A percentile compares a stretch with the other conserved stretches of the same genome.
Conservation (phyloP, 192 early-diverging fungal genomes). For the Gryganskiella cystojenkinii region DNA sequence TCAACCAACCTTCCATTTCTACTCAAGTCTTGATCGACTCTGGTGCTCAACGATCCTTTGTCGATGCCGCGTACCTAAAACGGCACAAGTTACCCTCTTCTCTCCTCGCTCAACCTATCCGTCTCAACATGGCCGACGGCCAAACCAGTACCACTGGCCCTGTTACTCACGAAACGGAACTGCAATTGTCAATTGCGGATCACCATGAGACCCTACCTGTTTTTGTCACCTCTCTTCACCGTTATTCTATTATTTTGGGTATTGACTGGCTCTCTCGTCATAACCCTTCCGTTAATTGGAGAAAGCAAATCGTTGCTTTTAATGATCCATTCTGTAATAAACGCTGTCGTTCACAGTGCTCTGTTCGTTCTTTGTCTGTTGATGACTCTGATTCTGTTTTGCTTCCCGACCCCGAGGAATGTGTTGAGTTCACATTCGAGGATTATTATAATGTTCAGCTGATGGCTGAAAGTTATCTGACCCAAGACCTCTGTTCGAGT, state of each 20-base stretch:
- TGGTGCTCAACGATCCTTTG: conserved; percentile 1
- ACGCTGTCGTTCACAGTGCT: too few relatives aligned
- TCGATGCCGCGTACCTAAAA: background rate
- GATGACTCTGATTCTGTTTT: too few relatives aligned
- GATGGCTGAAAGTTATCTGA: too few relatives aligned
- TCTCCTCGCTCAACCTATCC: conserved; percentile 3
- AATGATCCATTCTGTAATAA: conserved; percentile 21
- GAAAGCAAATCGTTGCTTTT: background rate
- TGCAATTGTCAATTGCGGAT: background rate
- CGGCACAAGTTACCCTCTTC: background rate
- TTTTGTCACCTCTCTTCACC: conserved; percentile 2
- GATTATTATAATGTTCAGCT: too few relatives aligned
- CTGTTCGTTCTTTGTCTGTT: too few relatives aligned
- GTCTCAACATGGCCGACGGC: conserved; percentile 16
- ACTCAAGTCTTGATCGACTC: conserved; percentile 1
- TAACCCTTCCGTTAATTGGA: conserved; percentile 14
- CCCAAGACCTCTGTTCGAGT: too few relatives aligned
- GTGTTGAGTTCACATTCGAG: too few relatives aligned
- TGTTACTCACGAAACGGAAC: background rate
- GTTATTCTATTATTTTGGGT: conserved; percentile 3
- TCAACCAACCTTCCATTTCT: background rate
- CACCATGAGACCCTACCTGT: conserved; percentile 4
- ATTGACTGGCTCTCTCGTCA: conserved; percentile 10
- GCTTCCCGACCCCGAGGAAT: too few relatives aligned
- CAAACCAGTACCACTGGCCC: background rate